phyloP scores from a whole-genome alignment of 306 rosid species.

The Cicer arietinum region DNA sequence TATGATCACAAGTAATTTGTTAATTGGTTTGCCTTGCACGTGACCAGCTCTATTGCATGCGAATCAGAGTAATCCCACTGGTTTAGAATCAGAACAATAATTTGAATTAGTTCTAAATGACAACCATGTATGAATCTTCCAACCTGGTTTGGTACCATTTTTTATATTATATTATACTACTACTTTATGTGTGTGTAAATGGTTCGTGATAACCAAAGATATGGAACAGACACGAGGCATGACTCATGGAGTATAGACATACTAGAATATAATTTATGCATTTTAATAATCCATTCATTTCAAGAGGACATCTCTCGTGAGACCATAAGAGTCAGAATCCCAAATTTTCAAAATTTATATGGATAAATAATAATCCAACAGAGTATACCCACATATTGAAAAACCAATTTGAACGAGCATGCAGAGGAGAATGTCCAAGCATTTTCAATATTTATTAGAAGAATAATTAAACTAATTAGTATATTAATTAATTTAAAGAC shows the following conservation, averaged over 20 bases:
- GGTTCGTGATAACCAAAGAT: constrained; percentile 53
- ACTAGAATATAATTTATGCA: neutral
- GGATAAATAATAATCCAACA: constrained; percentile 52
- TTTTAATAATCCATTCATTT: constrained; percentile 41
- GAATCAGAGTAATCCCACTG: neutral
- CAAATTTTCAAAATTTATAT: constrained; percentile 51
- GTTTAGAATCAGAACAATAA: neutral
- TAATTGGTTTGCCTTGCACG: constrained; percentile 1
- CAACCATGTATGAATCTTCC: constrained; percentile 33
- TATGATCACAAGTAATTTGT: neutral
- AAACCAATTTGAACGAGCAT: constrained; percentile 48
- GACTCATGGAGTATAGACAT: constrained; percentile 25
- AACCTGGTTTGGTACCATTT: neutral
- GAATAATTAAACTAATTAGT: constrained; percentile 24
- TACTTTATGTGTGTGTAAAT: constrained; percentile 7
- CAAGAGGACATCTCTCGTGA: constrained; percentile 61
- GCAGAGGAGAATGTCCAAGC: constrained; percentile 76
- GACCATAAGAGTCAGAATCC: constrained; percentile 52
- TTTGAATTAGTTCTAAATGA: constrained; percentile 28
- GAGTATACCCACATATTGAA: constrained; percentile 52
- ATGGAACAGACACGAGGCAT: constrained; percentile 59
- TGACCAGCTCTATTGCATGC: constrained; percentile 20
- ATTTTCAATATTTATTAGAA: constrained; percentile 47
- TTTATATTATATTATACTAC: neutral
- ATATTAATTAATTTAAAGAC: neutral